phyloP scores from a whole-genome alignment of 805 yeast species.

The Yueomyces sinensis region DNA sequence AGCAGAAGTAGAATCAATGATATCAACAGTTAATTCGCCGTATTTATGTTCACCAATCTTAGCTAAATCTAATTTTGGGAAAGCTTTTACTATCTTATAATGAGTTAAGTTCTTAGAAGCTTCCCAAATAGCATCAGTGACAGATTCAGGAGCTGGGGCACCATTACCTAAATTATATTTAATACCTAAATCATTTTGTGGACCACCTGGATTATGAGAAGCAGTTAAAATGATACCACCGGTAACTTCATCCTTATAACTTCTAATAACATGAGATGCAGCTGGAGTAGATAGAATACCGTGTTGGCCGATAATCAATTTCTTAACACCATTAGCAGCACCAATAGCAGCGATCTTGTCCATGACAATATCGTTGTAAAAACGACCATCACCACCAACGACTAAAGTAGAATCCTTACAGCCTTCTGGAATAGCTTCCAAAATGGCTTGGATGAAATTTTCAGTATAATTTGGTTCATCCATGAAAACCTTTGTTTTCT shows the following conservation, averaged over 20 bases:
- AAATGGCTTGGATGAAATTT: constrained; percentile 80
- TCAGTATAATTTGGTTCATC: constrained; percentile 67
- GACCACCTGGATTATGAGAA: constrained; percentile 97
- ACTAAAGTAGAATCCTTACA: constrained; percentile 61
- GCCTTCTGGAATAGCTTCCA: constrained; percentile 91
- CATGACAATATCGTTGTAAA: constrained; percentile 70
- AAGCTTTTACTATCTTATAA: constrained; percentile 46
- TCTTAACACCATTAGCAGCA: constrained; percentile 84
- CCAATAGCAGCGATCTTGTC: constrained; percentile 72
- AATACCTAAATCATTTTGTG: constrained; percentile 83
- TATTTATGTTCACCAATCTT: constrained; percentile 38
- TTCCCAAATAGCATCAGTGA: constrained; percentile 78
- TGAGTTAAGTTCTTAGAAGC: constrained; percentile 42
- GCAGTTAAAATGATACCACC: constrained; percentile 97
- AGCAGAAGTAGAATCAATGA: constrained; percentile 69
- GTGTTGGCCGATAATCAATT: constrained; percentile 74
- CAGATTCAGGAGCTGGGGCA: constrained; percentile 96
- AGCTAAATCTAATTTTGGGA: constrained; percentile 52
- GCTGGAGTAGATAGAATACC: constrained; percentile 95
- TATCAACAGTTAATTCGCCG: constrained; percentile 61
- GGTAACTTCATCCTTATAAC: constrained; percentile 32
- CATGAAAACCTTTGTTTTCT: constrained; percentile 77
- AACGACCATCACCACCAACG: constrained; percentile 96
- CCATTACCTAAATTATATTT: constrained; percentile 92
- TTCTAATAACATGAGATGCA: constrained; percentile 88